These are phyloP conservation scores for Plasmodium yoelii DNA, from an alignment of 169 alveolate species.

Conservation along the genomic window DNA sequence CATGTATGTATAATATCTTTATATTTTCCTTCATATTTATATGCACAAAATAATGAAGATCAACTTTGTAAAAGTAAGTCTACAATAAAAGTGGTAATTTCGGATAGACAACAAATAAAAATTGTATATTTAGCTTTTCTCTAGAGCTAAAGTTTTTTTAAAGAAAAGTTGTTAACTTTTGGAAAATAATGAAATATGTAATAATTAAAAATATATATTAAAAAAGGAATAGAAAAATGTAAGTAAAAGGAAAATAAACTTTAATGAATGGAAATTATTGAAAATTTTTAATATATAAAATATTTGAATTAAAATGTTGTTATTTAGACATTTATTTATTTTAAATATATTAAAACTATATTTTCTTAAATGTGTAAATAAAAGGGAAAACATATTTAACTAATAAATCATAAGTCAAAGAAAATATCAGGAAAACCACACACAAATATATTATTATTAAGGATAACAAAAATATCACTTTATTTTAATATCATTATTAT, in stretches of 20 bases:
- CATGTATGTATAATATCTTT: constrained; percentile 73
- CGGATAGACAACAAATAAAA: background rate
- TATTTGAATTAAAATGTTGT: background rate
- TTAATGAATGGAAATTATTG: background rate
- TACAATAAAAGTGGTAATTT: background rate
- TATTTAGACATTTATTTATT: background rate
- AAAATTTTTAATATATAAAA: background rate
- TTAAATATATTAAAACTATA: no score
- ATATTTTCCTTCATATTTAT: constrained; percentile 59
- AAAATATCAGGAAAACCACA: no score
- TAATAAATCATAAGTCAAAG: no score
- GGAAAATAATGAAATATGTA: background rate
- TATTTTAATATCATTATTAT: no score
- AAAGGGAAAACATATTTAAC: no score
- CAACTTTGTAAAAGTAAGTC: no score
- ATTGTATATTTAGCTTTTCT: constrained; percentile 4
- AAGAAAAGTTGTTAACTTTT: background rate
- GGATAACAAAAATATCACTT: no score
- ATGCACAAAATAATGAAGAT: background rate
- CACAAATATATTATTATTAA: no score
- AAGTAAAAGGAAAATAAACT: constrained; percentile 8
- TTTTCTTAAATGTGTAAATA: no score
- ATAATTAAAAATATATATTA: constrained; percentile 7
- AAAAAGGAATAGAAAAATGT: background rate
- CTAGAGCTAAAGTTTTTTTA: constrained; percentile 7